Base-by-base conservation (phyloP, 805 yeast species). In the Metschnikowia sp. region DNA sequence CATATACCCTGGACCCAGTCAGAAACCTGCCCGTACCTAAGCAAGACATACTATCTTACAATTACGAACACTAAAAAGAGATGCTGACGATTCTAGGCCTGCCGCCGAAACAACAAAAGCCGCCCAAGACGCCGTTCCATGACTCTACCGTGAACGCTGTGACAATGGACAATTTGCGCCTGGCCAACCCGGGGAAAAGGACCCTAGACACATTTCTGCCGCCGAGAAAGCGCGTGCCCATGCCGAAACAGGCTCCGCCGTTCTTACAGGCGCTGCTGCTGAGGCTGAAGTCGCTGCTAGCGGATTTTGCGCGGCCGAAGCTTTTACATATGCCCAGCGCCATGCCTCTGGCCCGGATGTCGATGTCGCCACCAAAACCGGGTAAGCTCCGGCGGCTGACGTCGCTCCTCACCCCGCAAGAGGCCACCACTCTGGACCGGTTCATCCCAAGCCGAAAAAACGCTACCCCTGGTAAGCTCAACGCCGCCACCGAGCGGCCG, bases 391-490 rank as follows among this genome's bases (percentile, higher is more conserved):
- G 58, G 36, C 51, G 60, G 12, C 36, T 52, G 12, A 42, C 58
- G 18, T 51, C 55, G n/a, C 44, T 51, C 33, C 52, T 56, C 34
- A 34, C 51, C 11, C 39, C 42, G 19, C 40, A 52, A 12, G 58
- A 53, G 19, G 48, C 40, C 13, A 35, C 50, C 5, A 33, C 53
- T 15, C 47, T 68, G 3, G 77, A 73, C 56, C 56, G 77, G 41
- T 73, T 73, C 51, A 73, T 73, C 48, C 77, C 77, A 32, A 68
- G 74, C 32, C 65, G 70, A 43, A 70, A 69, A 39, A 72, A 72
- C 54, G 61, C 74, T 4, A 65, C 68, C 2, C 59, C 68, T 4
- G 69, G 72, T n/a, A 70, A 69, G 42, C 58, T 73, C 30, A 63
- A 70, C 38, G 62, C 72, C 11, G 47, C 52, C 8, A 56, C 54